Percentiles rank a stretch among this genome's conserved stretches.
Conservation (phyloP, 345 rosid genomes). For the Pistacia integerrima region DNA sequence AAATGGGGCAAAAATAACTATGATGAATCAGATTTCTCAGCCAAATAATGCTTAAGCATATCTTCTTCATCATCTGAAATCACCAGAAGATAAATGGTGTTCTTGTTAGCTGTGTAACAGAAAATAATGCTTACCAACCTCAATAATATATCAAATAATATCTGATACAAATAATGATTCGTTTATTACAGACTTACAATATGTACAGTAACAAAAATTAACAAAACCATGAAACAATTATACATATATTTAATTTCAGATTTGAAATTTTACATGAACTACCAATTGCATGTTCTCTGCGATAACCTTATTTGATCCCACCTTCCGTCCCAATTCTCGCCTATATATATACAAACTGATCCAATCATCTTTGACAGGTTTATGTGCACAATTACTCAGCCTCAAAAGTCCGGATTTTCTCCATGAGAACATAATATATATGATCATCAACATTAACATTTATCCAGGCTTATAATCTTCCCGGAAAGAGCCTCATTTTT, state of each 20-base stretch:
- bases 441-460: too few species aligned
- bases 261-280: too few species aligned
- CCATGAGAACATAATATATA: not conserved
- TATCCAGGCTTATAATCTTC: not conserved
- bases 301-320: not conserved
- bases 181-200: too few species aligned
- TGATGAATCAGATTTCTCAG: conserved; percentile 78
- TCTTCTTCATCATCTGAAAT: conserved; percentile 81
- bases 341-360: not conserved
- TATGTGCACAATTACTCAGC: not conserved
- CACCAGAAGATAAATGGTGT: not conserved
- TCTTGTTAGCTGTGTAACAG: not conserved
- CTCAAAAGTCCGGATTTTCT: not conserved
- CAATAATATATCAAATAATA: not conserved
- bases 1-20: not conserved
- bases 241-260: too few species aligned
- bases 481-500: not conserved
- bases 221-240: too few species aligned
- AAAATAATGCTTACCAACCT: not conserved
- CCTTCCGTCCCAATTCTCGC: too few species aligned
- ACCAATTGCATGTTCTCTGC: not conserved
- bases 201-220: too few species aligned
- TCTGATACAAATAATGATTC: too few species aligned
- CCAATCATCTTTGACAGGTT: not conserved
- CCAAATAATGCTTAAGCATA: conserved; percentile 93